phyloP scores from a whole-genome alignment of 225 moss, liverwort and hornwort genomes.

The Marchantia paleacea region DNA sequence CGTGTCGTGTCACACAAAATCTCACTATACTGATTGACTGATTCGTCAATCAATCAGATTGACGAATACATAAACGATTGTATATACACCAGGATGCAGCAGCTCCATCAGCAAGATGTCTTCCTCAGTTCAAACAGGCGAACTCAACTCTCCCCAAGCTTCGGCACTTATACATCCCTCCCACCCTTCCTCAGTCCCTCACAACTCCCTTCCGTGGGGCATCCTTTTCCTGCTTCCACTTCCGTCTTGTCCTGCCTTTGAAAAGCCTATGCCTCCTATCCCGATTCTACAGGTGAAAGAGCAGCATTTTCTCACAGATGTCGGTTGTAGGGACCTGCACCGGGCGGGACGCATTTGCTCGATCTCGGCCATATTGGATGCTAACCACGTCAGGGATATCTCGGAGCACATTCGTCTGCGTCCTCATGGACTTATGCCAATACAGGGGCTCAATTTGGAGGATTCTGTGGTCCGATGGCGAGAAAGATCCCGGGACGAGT shows the following conservation, averaged over 20 bases:
- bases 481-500: no score
- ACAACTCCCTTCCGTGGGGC: no score
- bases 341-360: background rate
- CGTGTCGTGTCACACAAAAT: background rate
- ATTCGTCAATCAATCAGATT: no score
- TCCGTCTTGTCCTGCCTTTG: background rate
- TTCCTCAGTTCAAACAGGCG: background rate
- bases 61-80: background rate
- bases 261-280: background rate
- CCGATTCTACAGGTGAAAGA: background rate
- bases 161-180: background rate
- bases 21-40: background rate
- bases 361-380: background rate
- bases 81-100: background rate
- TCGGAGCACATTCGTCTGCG: background rate
- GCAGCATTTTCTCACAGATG: background rate
- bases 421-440: no score
- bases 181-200: no score
- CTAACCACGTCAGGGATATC: conserved; percentile 4
- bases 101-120: background rate
- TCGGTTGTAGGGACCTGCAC: conserved; percentile 1
- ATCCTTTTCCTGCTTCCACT: no score
- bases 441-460: no score
- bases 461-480: no score
- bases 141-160: no score